Evolutionary conservation across 164 flowering plant species (phyloP).

Genomic region (Saururus chinensis): DNA sequence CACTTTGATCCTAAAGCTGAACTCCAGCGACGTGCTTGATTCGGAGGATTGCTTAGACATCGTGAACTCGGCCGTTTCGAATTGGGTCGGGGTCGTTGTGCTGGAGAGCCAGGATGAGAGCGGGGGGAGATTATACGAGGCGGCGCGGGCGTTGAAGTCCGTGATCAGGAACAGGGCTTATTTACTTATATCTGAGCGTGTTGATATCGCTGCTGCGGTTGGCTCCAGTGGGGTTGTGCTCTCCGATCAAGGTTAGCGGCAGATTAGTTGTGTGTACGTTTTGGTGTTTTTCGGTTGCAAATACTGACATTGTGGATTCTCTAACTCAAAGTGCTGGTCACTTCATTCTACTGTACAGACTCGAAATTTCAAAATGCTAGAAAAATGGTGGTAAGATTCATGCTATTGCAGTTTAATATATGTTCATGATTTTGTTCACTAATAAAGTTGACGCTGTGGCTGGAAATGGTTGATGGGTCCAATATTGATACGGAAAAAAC

Average conservation of each 20-base stretch:
- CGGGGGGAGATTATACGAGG: conserved; percentile 65
- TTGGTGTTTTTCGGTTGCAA: neutral
- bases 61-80: conserved; percentile 56
- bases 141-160: conserved; percentile 69
- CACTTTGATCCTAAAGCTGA: conserved; percentile 46
- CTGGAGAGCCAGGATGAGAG: conserved; percentile 40
- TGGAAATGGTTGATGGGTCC: no score
- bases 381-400: no score
- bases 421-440: no score
- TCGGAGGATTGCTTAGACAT: conserved; percentile 27
- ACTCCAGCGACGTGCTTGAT: conserved; percentile 39
- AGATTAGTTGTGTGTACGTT: neutral
- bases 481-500: neutral
- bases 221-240: conserved; percentile 86
- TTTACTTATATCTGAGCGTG: conserved; percentile 70
- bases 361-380: no score
- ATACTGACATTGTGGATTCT: neutral
- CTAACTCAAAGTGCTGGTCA: neutral
- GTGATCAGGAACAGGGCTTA: conserved; percentile 69
- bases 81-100: conserved; percentile 59
- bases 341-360: neutral
- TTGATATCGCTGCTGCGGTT: conserved; percentile 84
- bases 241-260: conserved; percentile 72
- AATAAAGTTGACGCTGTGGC: no score
- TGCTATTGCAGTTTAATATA: no score